phyloP scores from a whole-genome alignment of 805 yeast species.

The Myxozyma mucilagina region DNA sequence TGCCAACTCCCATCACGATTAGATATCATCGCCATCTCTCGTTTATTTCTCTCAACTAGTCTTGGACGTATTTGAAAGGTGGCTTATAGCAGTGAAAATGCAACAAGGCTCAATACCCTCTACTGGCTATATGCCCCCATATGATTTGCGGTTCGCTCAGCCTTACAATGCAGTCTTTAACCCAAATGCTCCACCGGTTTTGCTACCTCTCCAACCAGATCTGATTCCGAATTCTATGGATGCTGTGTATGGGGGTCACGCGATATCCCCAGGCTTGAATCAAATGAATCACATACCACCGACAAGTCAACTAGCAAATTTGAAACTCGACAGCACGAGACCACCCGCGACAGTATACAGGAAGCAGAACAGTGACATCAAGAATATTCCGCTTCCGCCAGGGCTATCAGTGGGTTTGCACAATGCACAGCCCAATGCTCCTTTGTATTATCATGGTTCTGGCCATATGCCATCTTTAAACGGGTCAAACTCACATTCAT shows the following conservation, averaged over 20 bases:
- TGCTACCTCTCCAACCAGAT: neutral
- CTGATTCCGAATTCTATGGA: neutral
- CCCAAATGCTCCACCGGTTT: neutral
- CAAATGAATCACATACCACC: neutral
- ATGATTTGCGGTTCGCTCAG: neutral
- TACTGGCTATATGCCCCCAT: neutral
- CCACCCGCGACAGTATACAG: neutral
- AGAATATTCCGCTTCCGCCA: neutral
- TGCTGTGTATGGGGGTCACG: neutral
- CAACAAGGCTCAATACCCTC: slow-evolving; percentile 1
- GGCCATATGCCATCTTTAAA: neutral
- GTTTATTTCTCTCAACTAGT: neutral
- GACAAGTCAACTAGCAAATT: neutral
- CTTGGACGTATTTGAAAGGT: neutral
- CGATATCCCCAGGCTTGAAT: neutral
- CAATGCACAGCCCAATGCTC: neutral
- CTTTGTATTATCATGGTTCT: neutral
- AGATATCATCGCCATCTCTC: no score
- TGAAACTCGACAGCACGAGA: neutral
- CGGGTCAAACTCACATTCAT: neutral
- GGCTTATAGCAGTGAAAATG: neutral
- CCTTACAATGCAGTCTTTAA: neutral
- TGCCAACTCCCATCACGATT: no score
- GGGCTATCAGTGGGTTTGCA: neutral
- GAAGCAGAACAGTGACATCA: neutral